Evolutionary conservation across 306 rosid genomes (phyloP), one percentile per base, ranked within the genome.

Genomic region (Carpinus viminea): DNA sequence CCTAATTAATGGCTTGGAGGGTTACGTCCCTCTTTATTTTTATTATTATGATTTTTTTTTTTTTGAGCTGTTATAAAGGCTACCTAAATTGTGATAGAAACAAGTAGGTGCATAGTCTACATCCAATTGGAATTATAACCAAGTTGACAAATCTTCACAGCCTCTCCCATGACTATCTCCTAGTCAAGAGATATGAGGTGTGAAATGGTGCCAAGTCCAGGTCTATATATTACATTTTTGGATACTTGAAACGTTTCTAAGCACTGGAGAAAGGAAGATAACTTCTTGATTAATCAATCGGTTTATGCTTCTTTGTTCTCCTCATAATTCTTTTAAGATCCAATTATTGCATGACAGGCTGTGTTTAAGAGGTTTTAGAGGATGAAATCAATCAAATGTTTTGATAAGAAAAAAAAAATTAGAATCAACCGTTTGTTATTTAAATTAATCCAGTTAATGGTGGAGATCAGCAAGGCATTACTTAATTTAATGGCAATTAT

Each of bases 81-180:
- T 31, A 79, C 79, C 78, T 47, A 83, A 76, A 46, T 57, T 62
- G 12, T 78, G 56, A 76, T 47, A 31, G 70, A 11, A 68, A 21
- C 54, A 20, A 34, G 72, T 73, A 51, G 87, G 87, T 69, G 74
- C 74, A 12, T 68, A 57, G 84, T 80, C 87, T 20, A 48, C 55
- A 47, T 80, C 85, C 43, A 2, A 36, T 74, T 74, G 59, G 24
- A 66, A 36, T 28, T 4, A 28, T 4, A 28, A 26, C 17, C 8
- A 60, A 20, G 10, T 17, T 38, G 26, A 66, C 15, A 66, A 18
- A 28, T 66, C 7, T 66, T 66, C 50, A 38, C 5, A 36, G 6
- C 28, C 18, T 66, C 38, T 21, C 18, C 78, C 60, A 65, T 36
- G 24, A 34, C 3, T 34, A 17, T 65, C 13, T 34, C 3, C 26